Base-by-base conservation (phyloP, 2,329 filamentous ascomycete species). In the Stachybotrys elegans region DNA sequence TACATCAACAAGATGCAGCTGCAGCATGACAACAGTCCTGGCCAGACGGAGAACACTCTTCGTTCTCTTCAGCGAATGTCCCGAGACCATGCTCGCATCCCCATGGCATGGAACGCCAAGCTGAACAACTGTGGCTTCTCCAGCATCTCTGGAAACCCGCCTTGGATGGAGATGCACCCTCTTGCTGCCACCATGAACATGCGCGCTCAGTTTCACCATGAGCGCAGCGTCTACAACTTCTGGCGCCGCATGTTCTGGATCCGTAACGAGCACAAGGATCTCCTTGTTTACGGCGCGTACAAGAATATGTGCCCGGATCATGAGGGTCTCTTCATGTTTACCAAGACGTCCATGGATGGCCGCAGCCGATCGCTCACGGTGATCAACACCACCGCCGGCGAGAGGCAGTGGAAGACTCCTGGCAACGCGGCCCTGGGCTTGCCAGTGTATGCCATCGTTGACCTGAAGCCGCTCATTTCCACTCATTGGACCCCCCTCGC, bases 21-120 rank as follows among this genome's bases (percentile, higher is more conserved):
- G 13, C 52, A 55, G 2, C 43, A 49, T 3, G 54, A 51, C 0
- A 47, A 61, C 25, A 62, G 68, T 45, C 50, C 53, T 29, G 50
- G 57, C 5, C 59, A 63, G 20, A 45, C 70, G 2, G 67, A 72
- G 43, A 63, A 55, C 35, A 64, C 60, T 0, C 60, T 63, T 11
- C 47, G 44, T 1, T 56, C 61, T 1, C 41, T 67, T 1, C 59
- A 62, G 22, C 21, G 66, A 49, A 43, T 70, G 56, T 42, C 65
- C 61, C 51, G 83, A 19, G 84, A 88, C 51, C 81, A 88, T 54
- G 74, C 75, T 1, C 72, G 84, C n/a, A 76, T 82, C 0, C 83
- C 83, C 0, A 77, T 87, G 46, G 79, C 84, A 44, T 88, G 84
- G 84, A 68, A 76, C 42, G 58, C 58, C 17, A 51, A 51, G 19